Base-by-base conservation (phyloP, 306 rosid genomes). In the Benincasa hispida region DNA sequence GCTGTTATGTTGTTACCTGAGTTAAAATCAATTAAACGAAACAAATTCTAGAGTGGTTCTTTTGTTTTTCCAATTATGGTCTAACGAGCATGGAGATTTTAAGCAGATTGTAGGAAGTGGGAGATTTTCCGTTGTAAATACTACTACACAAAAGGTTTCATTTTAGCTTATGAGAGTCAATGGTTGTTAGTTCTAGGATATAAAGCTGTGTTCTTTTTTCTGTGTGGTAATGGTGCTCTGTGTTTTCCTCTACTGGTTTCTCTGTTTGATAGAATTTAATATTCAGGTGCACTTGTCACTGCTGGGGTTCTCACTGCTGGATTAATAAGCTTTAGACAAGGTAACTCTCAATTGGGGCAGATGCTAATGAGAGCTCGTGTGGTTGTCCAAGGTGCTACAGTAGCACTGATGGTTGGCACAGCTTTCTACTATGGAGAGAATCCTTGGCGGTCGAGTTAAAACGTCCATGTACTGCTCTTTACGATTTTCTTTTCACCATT, bases 311-410 rank as follows among this genome's bases (percentile, higher is more conserved):
- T 90, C 74, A 92, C 98, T 0, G 98, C 96, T 12, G 96, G 98
- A 75, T 83, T 92, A 55, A 86, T 92, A 58, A 92, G 96, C 79
- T 92, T 92, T 85, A 84, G 91, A 79, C 87, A 30, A 84, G 98
- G 98, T 18, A 92, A 92, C 82, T 92, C 98, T 75, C 87, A 87
- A 48, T 65, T 89, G 82, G 98, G 98, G 42, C 98, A 92, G 91
- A 80, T 80, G 85, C 84, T 92, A 78, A 92, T 92, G 98, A 86
- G 98, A 85, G 96, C 95, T 82, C 96, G 98, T 66, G 98, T 92
- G 75, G 93, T 89, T 51, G 93, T 79, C 56, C 98, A 92, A 79
- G 98, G 96, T 79, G 95, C 90, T 54, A 92, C 98, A 0, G 98
- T 91, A 28, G 98, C 91, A 0, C 95, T 92, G 69, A 90, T 92